Evolutionary conservation across 2,329 filamentous ascomycete genomes (phyloP).

Genomic region (Colletotrichum kahawae): DNA sequence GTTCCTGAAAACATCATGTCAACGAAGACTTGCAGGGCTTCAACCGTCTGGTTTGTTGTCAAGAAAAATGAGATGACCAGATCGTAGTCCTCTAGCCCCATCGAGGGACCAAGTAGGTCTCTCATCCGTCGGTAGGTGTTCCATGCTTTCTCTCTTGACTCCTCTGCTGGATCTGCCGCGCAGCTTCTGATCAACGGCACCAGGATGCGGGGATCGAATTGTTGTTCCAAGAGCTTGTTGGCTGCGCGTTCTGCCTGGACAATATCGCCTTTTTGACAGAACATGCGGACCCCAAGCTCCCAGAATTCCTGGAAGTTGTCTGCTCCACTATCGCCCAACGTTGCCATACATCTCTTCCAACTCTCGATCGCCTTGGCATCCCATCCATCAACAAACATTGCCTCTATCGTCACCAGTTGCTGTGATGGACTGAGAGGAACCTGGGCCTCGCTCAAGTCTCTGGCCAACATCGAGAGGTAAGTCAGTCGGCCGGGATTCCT

Average conservation of each 20-base stretch:
- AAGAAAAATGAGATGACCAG: conserved; percentile 74
- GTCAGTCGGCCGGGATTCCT: conserved; percentile 60
- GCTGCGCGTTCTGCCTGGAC: conserved; percentile 63
- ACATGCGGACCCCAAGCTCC: conserved; percentile 71
- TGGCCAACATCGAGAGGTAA: conserved; percentile 65
- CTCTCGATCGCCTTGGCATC: conserved; percentile 63
- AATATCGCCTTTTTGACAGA: conserved; percentile 61
- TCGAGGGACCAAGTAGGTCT: conserved; percentile 60
- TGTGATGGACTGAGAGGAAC: conserved; percentile 60
- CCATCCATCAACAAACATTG: conserved; percentile 68
- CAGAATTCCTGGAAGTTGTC: conserved; percentile 60
- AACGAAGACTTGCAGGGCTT: conserved; percentile 78
- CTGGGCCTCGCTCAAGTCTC: conserved; percentile 69
- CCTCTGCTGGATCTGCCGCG: conserved; percentile 55
- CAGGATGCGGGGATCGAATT: conserved; percentile 60
- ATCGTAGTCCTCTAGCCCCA: conserved; percentile 80
- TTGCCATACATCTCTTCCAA: conserved; percentile 64
- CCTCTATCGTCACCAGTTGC: conserved; percentile 71
- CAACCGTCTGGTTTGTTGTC: conserved; percentile 65
- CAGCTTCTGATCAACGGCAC: conserved; percentile 74
- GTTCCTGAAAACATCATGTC: conserved; percentile 82
- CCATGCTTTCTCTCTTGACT: conserved; percentile 65
- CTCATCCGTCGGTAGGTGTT: conserved; percentile 69
- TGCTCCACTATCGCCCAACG: conserved; percentile 51
- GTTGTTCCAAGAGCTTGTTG: conserved; percentile 55